These are phyloP conservation scores for Xanthoconium purpureum DNA, from an alignment of 768 basidiomycete genomes.

Conservation along the genomic window DNA sequence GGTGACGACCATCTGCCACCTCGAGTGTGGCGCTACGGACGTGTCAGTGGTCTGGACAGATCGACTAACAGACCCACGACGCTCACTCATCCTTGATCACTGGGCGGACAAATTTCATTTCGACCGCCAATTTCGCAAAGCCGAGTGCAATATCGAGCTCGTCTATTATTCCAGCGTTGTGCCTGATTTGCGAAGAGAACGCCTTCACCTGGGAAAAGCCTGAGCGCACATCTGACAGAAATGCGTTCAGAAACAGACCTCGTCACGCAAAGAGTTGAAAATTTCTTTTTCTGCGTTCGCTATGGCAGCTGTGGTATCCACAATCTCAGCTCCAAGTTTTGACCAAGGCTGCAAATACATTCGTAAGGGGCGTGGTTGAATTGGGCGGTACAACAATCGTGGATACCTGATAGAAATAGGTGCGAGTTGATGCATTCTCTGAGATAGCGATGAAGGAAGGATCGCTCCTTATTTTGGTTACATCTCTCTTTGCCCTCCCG, in stretches of 20 bases:
- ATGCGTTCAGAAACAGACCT: constrained; percentile 40
- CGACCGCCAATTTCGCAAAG: constrained; percentile 76
- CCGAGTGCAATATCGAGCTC: constrained; percentile 83
- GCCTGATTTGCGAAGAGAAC: constrained; percentile 53
- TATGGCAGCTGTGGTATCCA: constrained; percentile 54
- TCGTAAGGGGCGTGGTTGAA: not conserved
- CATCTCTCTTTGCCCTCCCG: constrained; percentile 61
- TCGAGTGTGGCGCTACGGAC: constrained; percentile 50
- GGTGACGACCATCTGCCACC: constrained; percentile 83
- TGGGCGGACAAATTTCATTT: constrained; percentile 76
- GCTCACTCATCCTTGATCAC: constrained; percentile 65
- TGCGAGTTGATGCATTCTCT: constrained; percentile 62
- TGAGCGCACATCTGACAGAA: constrained; percentile 1
- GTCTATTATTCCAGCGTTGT: constrained; percentile 76
- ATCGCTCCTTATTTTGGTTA: constrained; percentile 43
- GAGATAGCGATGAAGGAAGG: constrained; percentile 55
- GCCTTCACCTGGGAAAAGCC: constrained; percentile 52
- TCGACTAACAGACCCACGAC: not conserved
- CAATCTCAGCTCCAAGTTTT: constrained; percentile 63
- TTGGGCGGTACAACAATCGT: not conserved
- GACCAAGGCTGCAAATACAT: constrained; percentile 62
- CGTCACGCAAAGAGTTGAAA: constrained; percentile 63
- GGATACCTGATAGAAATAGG: constrained; percentile 62
- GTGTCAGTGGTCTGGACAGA: constrained; percentile 1
- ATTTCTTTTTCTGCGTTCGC: constrained; percentile 64